Base-by-base conservation (phyloP, 805 yeast genomes). In the Diddensiella transvaalensis region DNA sequence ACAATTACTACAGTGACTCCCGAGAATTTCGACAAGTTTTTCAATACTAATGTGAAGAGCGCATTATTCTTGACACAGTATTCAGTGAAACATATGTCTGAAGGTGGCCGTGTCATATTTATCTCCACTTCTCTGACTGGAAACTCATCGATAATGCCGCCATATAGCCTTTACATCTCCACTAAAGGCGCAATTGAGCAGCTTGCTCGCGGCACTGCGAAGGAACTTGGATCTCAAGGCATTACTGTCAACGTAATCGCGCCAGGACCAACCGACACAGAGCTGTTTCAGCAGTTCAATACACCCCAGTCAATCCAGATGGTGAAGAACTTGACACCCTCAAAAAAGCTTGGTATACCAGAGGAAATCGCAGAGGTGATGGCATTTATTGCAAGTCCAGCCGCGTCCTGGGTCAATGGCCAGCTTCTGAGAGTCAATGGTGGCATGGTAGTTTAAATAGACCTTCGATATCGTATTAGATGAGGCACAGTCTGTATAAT, bases 111-210 rank as follows among this genome's bases (percentile, higher is more conserved):
- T 33, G 44, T 55, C 21, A 47, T 55, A 30, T 42, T 51, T 30
- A 33, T 55, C 4, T 52, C 56, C 3, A 42, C 58, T 17, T 83
- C 82, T 21, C 79, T 82, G 50, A 80, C 79, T 83, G 21, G 23
- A 10, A n/a, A 6, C 23, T 33, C 22, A 22, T 44, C 48, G 3
- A 42, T 47, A 4, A 22, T 44, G 15, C 41, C 38, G 3, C 49
- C 45, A 8, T 39, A 24, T 17, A 11, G 44, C 33, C 22, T 53
- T n/a, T 54, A 54, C 37, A 30, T 44, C 23, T 37, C 49, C 35
- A 46, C 55, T 17, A 54, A 54, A 35, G 58, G 49, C 15, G 58
- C 57, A 18, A 30, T 54, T 15, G 54, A 54, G 42, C 48, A 44
- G 22, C 38, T 50, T 23, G 51, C 51, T 11, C 48, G 54, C 17